phyloP scores from a whole-genome alignment of 352 stramenopile species.

The Thraustochytrium striatum region DNA sequence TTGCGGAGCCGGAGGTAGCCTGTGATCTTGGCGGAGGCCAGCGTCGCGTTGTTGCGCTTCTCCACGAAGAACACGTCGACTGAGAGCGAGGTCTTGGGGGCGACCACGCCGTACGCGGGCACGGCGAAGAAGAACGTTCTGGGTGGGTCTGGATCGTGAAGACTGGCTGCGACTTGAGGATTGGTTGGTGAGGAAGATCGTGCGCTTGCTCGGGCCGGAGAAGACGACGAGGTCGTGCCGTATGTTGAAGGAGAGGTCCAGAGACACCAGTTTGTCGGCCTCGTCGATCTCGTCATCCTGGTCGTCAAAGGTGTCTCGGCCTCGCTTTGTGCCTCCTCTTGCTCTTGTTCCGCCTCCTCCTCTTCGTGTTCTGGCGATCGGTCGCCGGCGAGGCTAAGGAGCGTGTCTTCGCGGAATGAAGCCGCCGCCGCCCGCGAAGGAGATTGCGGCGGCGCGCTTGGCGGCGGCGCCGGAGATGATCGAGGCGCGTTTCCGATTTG shows the following conservation, averaged over 20 bases:
- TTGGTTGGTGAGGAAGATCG: constrained; percentile 25
- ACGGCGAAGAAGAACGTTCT: constrained; percentile 3
- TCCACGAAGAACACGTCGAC: constrained; percentile 18
- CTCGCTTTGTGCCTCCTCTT: too few species aligned
- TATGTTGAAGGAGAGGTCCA: constrained; percentile 8
- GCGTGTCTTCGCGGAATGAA: too few species aligned
- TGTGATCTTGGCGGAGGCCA: neutral
- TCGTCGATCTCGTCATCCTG: neutral
- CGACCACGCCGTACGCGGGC: constrained; percentile 29
- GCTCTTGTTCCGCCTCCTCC: too few species aligned
- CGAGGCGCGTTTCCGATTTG: too few species aligned
- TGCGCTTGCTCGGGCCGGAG: neutral
- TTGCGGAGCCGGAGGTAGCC: constrained; percentile 29
- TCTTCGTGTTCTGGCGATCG: too few species aligned
- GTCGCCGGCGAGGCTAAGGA: too few species aligned
- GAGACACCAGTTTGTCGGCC: neutral
- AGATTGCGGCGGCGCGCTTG: too few species aligned
- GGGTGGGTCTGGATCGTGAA: constrained; percentile 31
- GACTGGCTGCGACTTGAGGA: neutral
- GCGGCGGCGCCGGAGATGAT: too few species aligned
- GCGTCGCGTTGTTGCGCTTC: neutral
- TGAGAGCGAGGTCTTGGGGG: neutral
- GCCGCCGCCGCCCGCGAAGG: too few species aligned
- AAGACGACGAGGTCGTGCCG: neutral
- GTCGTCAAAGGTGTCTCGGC: neutral